Evolutionary conservation across 2,329 filamentous ascomycete species (phyloP).

Genomic region (Verticillium tricorpus): DNA sequence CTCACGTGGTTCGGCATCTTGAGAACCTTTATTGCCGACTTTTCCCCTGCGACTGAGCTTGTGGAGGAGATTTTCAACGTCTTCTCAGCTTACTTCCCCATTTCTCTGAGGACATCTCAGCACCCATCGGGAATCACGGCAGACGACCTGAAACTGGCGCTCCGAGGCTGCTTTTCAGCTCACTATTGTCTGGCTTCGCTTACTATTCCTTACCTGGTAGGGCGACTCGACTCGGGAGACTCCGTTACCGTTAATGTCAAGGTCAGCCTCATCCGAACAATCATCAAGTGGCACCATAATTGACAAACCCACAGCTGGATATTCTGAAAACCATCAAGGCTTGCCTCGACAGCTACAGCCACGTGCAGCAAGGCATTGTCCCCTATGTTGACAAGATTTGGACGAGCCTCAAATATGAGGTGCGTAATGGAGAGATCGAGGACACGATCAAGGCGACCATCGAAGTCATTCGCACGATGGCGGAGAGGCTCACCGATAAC

Average conservation of each 20-base stretch:
- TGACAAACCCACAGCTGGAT: slow-evolving; percentile 35
- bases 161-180: slow-evolving; percentile 51
- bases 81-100: slow-evolving; percentile 58
- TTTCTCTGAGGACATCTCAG: slow-evolving; percentile 49
- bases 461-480: slow-evolving; percentile 46
- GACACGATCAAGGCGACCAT: slow-evolving; percentile 54
- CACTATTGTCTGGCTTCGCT: slow-evolving; percentile 39
- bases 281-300: not conserved
- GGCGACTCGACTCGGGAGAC: slow-evolving; percentile 55
- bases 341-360: slow-evolving; percentile 44
- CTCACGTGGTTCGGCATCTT: slow-evolving; percentile 53
- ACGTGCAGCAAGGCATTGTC: slow-evolving; percentile 39
- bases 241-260: slow-evolving; percentile 56
- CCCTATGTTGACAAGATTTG: slow-evolving; percentile 49
- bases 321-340: slow-evolving; percentile 51
- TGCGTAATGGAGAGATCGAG: slow-evolving; percentile 55
- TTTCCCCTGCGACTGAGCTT: slow-evolving; percentile 39
- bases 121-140: slow-evolving; percentile 47
- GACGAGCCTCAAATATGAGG: slow-evolving; percentile 59
- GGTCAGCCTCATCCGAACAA: slow-evolving; percentile 22
- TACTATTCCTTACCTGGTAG: slow-evolving; percentile 49
- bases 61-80: slow-evolving; percentile 46
- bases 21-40: slow-evolving; percentile 38
- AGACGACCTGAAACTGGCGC: slow-evolving; percentile 48
- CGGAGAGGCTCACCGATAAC: slow-evolving; percentile 38